Base-by-base conservation (phyloP, 495 filamentous ascomycete genomes). In the Lophiotrema nucula region DNA sequence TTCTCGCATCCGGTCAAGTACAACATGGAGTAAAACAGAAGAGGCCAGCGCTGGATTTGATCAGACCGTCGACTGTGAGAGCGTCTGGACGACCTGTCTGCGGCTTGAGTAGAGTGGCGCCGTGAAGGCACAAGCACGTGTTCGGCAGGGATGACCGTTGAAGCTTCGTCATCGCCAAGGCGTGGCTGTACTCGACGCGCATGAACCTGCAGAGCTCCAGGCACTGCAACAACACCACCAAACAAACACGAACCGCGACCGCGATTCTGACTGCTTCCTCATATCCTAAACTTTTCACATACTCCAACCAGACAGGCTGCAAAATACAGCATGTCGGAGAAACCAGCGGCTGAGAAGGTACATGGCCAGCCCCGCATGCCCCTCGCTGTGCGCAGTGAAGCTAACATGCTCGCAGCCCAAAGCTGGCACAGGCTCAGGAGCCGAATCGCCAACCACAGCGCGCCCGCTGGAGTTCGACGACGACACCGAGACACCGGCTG, bases 401-500 rank as follows among this genome's bases (percentile, higher is more conserved):
- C 15, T 11, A 19, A 21, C 10, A 44, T 24, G n/a, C 4, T 28
- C 5, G 35, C 41, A 0, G 13, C 59, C 4, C 62, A 60, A 47
- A 28, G n/a, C 21, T 39, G 54, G 54, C 42, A 53, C 54, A 27
- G 23, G 62, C 22, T 43, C 54, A 21, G 67, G 62, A 44, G 62
- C 90, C 41, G 89, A 95, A 71, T 95, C 90, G 16, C 89, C 89
- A 6, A 92, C 88, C 0, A 95, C 91, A 22, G 89, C 86, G 35
- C 81, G 86, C 62, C 85, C 86, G 12, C 76, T 92, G 64, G 88
- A 93, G 64, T 90, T 93, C 76, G 88, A 93, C 65, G 90, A 95
- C 79, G 90, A 93, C 61, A 75, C 87, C 67, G 88, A 92, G 58
- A 76, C 57, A 12, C 44, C 28, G 1, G 50, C 38, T 74, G 77